These are phyloP conservation scores for Trametes polyzona DNA, from an alignment of 1,284 basidiomycete species.

Conservation along the genomic window DNA sequence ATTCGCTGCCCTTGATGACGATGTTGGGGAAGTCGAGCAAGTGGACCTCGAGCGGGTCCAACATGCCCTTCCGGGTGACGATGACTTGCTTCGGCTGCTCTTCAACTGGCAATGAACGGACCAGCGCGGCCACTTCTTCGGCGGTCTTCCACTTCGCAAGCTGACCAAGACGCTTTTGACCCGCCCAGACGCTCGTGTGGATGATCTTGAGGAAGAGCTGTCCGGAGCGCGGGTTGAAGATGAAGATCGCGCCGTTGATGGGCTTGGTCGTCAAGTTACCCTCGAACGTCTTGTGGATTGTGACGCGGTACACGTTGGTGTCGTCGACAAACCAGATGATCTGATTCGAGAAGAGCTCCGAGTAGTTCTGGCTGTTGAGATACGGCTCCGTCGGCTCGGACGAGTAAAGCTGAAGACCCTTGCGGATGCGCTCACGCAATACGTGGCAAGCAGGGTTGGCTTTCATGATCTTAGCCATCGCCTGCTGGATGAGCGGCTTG, in stretches of 20 bases:
- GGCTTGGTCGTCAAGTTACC: constrained; percentile 99
- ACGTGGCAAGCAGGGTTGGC: constrained; percentile 99
- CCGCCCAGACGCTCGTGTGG: constrained; percentile 99
- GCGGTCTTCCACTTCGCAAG: constrained; percentile 99
- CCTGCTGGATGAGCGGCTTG: constrained; percentile 98
- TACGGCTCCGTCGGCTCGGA: constrained; percentile 99
- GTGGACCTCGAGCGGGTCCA: constrained; percentile 97
- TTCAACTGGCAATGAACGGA: constrained; percentile 96
- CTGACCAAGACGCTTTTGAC: constrained; percentile 99
- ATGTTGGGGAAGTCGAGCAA: constrained; percentile 99
- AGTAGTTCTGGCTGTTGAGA: constrained; percentile 97
- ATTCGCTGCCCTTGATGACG: constrained; percentile 98
- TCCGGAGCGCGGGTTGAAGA: constrained; percentile 98
- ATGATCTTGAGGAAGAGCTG: constrained; percentile 99
- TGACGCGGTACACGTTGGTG: constrained; percentile 99
- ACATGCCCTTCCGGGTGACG: constrained; percentile 99
- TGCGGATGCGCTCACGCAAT: constrained; percentile 96
- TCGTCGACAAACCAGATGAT: constrained; percentile 99
- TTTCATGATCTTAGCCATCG: constrained; percentile 99
- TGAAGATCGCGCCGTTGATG: constrained; percentile 99
- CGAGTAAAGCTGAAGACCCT: constrained; percentile 97
- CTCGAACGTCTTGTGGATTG: constrained; percentile 99
- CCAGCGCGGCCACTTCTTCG: constrained; percentile 98
- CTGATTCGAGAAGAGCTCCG: constrained; percentile 98
- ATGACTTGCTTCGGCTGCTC: constrained; percentile 99